Conservation (phyloP, 1,284 basidiomycete species). For the Marasmius fiardii region DNA sequence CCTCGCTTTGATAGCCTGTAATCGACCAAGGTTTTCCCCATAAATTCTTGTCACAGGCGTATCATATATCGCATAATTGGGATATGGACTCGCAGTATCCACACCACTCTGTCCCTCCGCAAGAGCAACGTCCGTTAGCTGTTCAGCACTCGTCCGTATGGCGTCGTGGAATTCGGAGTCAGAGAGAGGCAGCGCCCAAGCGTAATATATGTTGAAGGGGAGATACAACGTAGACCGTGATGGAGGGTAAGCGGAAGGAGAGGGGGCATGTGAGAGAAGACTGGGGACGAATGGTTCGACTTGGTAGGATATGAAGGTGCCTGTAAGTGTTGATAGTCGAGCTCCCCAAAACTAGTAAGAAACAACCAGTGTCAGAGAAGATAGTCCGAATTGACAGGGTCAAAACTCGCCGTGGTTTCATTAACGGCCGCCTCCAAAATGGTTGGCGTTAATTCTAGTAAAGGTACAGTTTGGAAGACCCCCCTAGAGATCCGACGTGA, state of each 20-base stretch:
- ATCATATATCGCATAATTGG: constrained; percentile 49
- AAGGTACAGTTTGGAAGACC: constrained; percentile 46
- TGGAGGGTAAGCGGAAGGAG: constrained; percentile 44
- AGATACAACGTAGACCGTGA: constrained; percentile 33
- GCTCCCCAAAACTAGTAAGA: constrained; percentile 27
- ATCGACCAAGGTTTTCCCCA: constrained; percentile 38
- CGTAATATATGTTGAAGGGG: constrained; percentile 47
- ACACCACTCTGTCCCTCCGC: constrained; percentile 39
- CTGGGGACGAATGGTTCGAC: constrained; percentile 53
- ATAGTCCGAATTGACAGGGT: background rate
- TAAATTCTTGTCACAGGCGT: constrained; percentile 44
- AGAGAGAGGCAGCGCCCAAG: constrained; percentile 31
- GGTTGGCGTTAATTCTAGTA: constrained; percentile 35
- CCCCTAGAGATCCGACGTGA: constrained; percentile 28
- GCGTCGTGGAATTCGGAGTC: constrained; percentile 40
- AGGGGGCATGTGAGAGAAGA: constrained; percentile 37
- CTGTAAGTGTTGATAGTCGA: constrained; percentile 24
- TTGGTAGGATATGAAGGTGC: constrained; percentile 43
- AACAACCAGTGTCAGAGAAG: background rate
- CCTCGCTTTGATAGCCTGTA: constrained; percentile 35
- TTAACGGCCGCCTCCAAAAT: constrained; percentile 46
- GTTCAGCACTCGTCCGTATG: constrained; percentile 32
- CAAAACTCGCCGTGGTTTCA: constrained; percentile 40
- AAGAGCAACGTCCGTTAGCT: constrained; percentile 34
- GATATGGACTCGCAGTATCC: constrained; percentile 39